Evolutionary conservation across 192 early-diverging fungal species (phyloP).

Genomic region (Dissophora ornata): DNA sequence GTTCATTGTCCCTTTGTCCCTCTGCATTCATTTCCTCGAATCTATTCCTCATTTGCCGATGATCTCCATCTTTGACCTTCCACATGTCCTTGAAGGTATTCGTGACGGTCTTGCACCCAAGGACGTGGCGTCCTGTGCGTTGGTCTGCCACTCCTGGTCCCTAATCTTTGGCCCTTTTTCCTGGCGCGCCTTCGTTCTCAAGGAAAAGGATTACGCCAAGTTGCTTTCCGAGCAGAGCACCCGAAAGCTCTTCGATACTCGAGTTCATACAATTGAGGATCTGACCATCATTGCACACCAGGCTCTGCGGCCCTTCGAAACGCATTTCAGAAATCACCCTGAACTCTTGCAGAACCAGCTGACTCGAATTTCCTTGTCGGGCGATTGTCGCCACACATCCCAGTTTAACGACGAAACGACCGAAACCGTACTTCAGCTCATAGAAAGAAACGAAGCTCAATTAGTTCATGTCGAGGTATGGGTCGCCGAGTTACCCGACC

Average conservation of each 20-base stretch:
- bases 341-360: not conserved
- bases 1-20: not conserved
- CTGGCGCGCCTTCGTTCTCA: conserved; percentile 1
- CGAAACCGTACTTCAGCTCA: not conserved
- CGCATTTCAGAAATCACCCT: not conserved
- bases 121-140: not conserved
- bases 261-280: not conserved
- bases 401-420: not conserved
- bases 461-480: not conserved
- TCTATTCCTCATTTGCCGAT: too few relatives aligned
- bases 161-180: not conserved
- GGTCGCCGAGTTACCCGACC: not conserved
- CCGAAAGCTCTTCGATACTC: not conserved
- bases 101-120: not conserved
- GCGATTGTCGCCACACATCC: not conserved
- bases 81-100: not conserved
- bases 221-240: not conserved
- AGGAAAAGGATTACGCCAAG: not conserved
- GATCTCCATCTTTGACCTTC: conserved; percentile 5
- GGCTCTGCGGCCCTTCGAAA: not conserved
- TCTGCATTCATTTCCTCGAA: too few relatives aligned
- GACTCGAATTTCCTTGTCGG: not conserved
- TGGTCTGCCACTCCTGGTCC: conserved; percentile 12
- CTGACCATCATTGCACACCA: not conserved
- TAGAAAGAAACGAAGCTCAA: not conserved